Base-by-base conservation (phyloP, 805 yeast genomes). In the Metschnikowia henanensis region DNA sequence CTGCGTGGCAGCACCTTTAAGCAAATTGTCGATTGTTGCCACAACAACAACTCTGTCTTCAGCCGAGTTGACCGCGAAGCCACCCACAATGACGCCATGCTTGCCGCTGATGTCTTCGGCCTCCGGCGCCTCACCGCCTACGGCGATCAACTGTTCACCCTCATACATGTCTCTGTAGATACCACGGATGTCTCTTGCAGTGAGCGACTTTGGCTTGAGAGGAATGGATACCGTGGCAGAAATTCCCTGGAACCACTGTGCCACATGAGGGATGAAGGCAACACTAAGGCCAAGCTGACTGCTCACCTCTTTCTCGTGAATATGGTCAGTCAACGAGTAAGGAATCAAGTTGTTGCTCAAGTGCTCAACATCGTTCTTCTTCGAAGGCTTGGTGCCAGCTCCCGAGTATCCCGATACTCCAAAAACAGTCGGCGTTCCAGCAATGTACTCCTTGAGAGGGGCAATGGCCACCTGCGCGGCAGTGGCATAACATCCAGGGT, bases 401-500 rank as follows among this genome's bases (percentile, higher is more conserved):
- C 99, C 99, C 10, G 99, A 94, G 65, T 92, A 94, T 38, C 99
- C 99, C 37, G 97, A 88, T 26, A 94, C 94, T 61, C 99, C 99
- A 62, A 94, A 94, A 10, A 92, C 76, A 3, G 89, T 73, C 39
- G 99, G 98, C 22, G 76, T 72, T 28, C 94, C 94, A 12, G 72
- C 68, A 31, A 82, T 73, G 58, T 79, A 79, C 37, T 82, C 80
- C n/a, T 77, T 67, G 56, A 94, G 72, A 28, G 99, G 99, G 37
- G 92, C 83, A 61, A 94, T 83, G 12, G 96, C 91, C 20, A 90
- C 68, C 73, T 94, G 98, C 12, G 97, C 94, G 46, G 95, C 97
- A 35, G 99, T 94, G n/a, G 99, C 97, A 64, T 91, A 94, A 74
- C 99, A 94, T 37, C 99, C 99, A 2, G 99, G 99, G 70, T 94